These are phyloP conservation scores for Suillus subaureus DNA, from an alignment of 768 basidiomycete species.

Conservation along the genomic window DNA sequence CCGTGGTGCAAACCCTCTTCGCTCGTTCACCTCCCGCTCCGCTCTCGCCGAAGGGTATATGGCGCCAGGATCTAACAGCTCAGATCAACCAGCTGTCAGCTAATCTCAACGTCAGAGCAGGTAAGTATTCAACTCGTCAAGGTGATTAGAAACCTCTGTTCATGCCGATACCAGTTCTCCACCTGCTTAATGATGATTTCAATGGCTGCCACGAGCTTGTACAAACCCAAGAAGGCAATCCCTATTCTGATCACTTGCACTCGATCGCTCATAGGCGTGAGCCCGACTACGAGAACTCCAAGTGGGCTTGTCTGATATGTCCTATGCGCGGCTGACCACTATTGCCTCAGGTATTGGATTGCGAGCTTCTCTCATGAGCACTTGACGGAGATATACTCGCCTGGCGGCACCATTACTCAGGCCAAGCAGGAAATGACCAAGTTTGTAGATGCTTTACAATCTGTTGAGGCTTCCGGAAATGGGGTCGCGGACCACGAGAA, in stretches of 20 bases:
- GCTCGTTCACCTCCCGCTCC: constrained; percentile 16
- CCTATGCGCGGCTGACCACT: background rate
- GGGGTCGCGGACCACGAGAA: constrained; percentile 19
- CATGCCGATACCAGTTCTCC: constrained; percentile 12
- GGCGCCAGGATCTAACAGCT: constrained; percentile 19
- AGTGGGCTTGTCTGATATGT: constrained; percentile 8
- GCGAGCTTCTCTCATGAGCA: constrained; percentile 20
- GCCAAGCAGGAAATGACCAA: constrained; percentile 11
- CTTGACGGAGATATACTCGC: constrained; percentile 19
- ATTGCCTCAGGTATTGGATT: constrained; percentile 19
- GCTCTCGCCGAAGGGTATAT: constrained; percentile 18
- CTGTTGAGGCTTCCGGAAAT: constrained; percentile 15
- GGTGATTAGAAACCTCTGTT: background rate
- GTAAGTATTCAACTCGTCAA: constrained; percentile 7
- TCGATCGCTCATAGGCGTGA: constrained; percentile 27
- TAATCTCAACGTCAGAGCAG: constrained; percentile 17
- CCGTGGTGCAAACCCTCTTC: constrained; percentile 20
- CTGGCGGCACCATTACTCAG: constrained; percentile 14
- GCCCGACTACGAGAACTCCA: constrained; percentile 23
- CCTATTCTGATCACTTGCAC: constrained; percentile 25
- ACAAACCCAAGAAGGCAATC: constrained; percentile 22
- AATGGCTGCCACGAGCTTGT: constrained; percentile 21
- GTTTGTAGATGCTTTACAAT: constrained; percentile 18
- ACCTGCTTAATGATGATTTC: constrained; percentile 25
- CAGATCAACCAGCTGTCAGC: constrained; percentile 22